Base-by-base conservation (phyloP, 2,329 filamentous ascomycete genomes). In the Leptographium wingfieldii region DNA sequence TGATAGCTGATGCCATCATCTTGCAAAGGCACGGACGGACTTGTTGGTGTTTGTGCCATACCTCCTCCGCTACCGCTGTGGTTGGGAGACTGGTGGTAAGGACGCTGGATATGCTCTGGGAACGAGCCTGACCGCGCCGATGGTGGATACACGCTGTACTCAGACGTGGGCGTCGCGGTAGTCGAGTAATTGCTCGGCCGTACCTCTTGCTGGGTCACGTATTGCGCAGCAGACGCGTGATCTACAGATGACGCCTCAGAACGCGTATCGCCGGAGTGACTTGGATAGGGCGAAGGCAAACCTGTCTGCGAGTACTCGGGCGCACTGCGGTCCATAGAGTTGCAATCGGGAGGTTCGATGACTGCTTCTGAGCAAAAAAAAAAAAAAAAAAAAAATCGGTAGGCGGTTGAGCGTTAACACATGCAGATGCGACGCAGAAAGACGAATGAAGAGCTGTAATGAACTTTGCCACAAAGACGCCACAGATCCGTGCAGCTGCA, bases 11-110 rank as follows among this genome's bases (percentile, higher is more conserved):
- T 80, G 72, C 75, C 87, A 89, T 90, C 88, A 90, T 91, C 88
- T 82, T 85, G 82, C 79, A 89, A 80, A 85, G 87, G 82, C 81
- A 90, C 83, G 77, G 90, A 96, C 91, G 90, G 89, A 96, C 92
- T 96, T 87, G 90, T 90, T 87, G 90, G 77, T 77, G 80, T 84
- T 90, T 96, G 91, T 84, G 92, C 90, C 92, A 96, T 96, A 86
- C 86, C 87, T 85, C 84, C 87, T 76, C 74, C 77, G 76, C 86
- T 83, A 76, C 84, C 84, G 76, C 82, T 85, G 74, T 85, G 81
- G 74, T 82, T 85, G 77, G 82, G 83, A 74, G 89, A 79, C 75
- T 85, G 85, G 75, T 90, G 87, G 79, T 94, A 94, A 71, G 86
- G 81, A 68, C 90, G 88, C 76, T 89, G 85, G 73, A 94, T 83